Base-by-base conservation (phyloP, 2,329 filamentous ascomycete genomes). In the Chrysoporthe cubensis region DNA sequence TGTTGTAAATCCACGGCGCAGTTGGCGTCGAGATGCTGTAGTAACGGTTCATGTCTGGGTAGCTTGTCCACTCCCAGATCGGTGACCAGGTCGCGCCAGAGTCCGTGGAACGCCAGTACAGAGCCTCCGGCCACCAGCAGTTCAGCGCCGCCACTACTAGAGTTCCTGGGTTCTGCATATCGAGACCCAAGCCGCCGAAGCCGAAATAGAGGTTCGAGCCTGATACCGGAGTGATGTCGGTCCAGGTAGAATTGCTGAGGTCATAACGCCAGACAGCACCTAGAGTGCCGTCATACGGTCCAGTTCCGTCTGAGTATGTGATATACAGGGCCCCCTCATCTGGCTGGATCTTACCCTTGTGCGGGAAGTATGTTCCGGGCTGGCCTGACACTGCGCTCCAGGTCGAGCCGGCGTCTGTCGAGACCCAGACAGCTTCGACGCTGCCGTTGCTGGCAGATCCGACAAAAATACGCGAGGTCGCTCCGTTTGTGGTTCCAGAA, bases 121-220 rank as follows among this genome's bases (percentile, higher is more conserved):
- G 82, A 1, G 82, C 85, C 69, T 88, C 86, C 0, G 86, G 86
- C 76, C 81, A 88, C 86, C 86, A 88, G 18, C 81, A 84, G 75
- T 88, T 89, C 52, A 88, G 74, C 1, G 81, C 82, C 0, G 86
- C 85, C 0, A 87, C 85, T 58, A 89, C 82, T 18, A 88, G 73
- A 0, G 86, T 88, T 0, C 86, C 86, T 0, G 86, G 81, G 34
- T 82, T 83, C 71, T 84, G 79, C 70, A 83, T 77, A 60, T 88
- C 86, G 26, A 88, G 77, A 0, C 81, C 78, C 1, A 88, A 76
- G 2, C 86, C 86, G 6, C 86, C 86, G 57, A 87, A 88, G 1
- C 86, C 86, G 66, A 82, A 86, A 72, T 80, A 80, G 5, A 85
- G 78, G 44, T 83, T 79, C 3, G 74, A 71, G 16, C 82, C 81